These are phyloP conservation scores for Diaporthe helianthi DNA, from an alignment of 2,329 filamentous ascomycete species.

Conservation along the genomic window DNA sequence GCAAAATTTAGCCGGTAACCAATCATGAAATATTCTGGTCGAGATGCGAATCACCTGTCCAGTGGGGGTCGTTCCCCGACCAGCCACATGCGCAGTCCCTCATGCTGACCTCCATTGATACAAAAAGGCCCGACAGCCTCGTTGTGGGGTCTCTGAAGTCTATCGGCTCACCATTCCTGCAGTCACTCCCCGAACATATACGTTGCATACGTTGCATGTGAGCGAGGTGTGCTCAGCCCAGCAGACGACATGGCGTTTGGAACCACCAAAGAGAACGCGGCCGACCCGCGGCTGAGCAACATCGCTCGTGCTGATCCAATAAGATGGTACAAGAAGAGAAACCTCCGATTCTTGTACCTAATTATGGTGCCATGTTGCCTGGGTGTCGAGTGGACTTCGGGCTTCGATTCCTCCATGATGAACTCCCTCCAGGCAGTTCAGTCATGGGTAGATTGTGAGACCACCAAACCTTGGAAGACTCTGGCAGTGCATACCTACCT, in stretches of 20 bases:
- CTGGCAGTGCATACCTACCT: no score
- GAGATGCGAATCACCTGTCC: slow-evolving; percentile 1
- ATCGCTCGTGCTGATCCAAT: slow-evolving; percentile 46
- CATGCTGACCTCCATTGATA: not conserved
- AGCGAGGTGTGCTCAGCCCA: not conserved
- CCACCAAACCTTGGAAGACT: not conserved
- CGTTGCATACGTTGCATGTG: no score
- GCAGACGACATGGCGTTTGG: slow-evolving; percentile 36
- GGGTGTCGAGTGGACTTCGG: slow-evolving; percentile 53
- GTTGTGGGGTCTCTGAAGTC: not conserved
- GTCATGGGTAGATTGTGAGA: slow-evolving; percentile 47
- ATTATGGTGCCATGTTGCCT: slow-evolving; percentile 49
- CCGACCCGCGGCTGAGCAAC: slow-evolving; percentile 44
- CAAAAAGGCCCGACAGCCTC: not conserved
- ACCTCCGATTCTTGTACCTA: slow-evolving; percentile 48
- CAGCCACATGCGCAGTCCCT: no score
- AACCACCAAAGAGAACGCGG: slow-evolving; percentile 44
- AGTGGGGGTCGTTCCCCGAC: not conserved
- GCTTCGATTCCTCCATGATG: slow-evolving; percentile 53
- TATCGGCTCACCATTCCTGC: not conserved
- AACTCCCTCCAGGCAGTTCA: slow-evolving; percentile 50
- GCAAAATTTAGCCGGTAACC: slow-evolving; percentile 2
- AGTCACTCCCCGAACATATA: not conserved
- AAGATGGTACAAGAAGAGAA: slow-evolving; percentile 50
- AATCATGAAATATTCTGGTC: slow-evolving; percentile 6